These are phyloP conservation scores for Colletotrichum orbiculare DNA, from an alignment of 2,329 filamentous ascomycete genomes.

Conservation along the genomic window DNA sequence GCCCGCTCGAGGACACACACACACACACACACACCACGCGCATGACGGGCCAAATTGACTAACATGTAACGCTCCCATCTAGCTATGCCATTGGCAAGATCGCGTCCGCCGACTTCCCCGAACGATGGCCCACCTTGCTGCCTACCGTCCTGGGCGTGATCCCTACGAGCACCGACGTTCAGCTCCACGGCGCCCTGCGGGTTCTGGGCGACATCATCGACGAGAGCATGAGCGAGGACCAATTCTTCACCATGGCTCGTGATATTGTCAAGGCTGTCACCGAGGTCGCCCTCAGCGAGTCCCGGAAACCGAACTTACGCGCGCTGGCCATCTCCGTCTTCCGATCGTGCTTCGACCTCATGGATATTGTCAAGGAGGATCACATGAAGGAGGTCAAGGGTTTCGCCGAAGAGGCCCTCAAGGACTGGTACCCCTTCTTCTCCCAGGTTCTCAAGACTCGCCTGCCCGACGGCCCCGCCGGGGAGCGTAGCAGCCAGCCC, in stretches of 20 bases:
- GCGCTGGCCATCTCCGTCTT: slow-evolving; percentile 92
- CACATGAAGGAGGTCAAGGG: slow-evolving; percentile 86
- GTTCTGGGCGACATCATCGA: slow-evolving; percentile 92
- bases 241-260: slow-evolving; percentile 90
- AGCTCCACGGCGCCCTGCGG: slow-evolving; percentile 89
- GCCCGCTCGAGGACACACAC: too few relatives aligned
- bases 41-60: slow-evolving; percentile 23
- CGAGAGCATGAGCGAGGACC: slow-evolving; percentile 91
- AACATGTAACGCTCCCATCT: slow-evolving; percentile 21
- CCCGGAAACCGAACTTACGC: slow-evolving; percentile 79
- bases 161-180: slow-evolving; percentile 77
- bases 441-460: slow-evolving; percentile 79
- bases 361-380: slow-evolving; percentile 97
- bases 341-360: slow-evolving; percentile 89
- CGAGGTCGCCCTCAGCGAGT: slow-evolving; percentile 81
- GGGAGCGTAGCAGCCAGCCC: slow-evolving; percentile 60
- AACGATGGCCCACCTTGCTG: slow-evolving; percentile 92
- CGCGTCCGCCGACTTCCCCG: slow-evolving; percentile 90
- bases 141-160: slow-evolving; percentile 83
- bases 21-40: not conserved
- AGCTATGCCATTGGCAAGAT: slow-evolving; percentile 90
- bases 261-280: slow-evolving; percentile 88
- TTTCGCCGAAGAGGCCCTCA: slow-evolving; percentile 88
- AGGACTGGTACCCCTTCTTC: slow-evolving; percentile 91
- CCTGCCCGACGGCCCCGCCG: slow-evolving; percentile 74